Evolutionary conservation across 108 stramenopile genomes (phyloP).

Genomic region (Mediolabrus comicus): DNA sequence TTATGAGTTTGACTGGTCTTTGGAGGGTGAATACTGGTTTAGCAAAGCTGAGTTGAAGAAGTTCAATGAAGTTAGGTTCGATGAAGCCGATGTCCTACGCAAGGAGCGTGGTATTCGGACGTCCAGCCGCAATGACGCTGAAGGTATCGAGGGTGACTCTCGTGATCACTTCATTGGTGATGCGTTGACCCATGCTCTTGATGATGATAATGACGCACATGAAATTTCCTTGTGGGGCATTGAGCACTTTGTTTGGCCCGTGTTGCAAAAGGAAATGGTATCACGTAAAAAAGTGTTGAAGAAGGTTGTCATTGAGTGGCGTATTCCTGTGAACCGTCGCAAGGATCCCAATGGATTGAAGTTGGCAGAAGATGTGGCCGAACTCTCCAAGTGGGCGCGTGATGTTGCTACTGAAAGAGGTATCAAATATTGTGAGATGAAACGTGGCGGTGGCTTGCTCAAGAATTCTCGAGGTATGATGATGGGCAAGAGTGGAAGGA

Average conservation of each 20-base stretch:
- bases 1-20: conserved; percentile 31
- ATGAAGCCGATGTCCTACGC: conserved; percentile 32
- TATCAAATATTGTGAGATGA: conserved; percentile 23
- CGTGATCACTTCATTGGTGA: conserved; percentile 23
- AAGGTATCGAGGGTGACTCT: not conserved
- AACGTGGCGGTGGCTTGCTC: conserved; percentile 14
- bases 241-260: conserved; percentile 24
- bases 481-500: not conserved
- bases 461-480: not conserved
- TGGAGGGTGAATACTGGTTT: conserved; percentile 20
- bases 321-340: not conserved
- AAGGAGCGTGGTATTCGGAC: conserved; percentile 24
- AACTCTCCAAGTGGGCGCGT: conserved; percentile 6
- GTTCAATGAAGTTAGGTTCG: conserved; percentile 21
- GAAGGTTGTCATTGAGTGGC: conserved; percentile 11
- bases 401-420: conserved; percentile 15
- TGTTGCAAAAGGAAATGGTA: conserved; percentile 23
- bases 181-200: conserved; percentile 13
- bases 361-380: not conserved
- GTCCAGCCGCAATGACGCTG: conserved; percentile 18
- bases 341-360: conserved; percentile 14
- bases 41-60: conserved; percentile 9
- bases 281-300: conserved; percentile 10
- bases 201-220: conserved; percentile 21
- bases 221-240: conserved; percentile 16